Base-by-base conservation (phyloP, 805 yeast genomes). In the Ogataea nakhonphanomensis region DNA sequence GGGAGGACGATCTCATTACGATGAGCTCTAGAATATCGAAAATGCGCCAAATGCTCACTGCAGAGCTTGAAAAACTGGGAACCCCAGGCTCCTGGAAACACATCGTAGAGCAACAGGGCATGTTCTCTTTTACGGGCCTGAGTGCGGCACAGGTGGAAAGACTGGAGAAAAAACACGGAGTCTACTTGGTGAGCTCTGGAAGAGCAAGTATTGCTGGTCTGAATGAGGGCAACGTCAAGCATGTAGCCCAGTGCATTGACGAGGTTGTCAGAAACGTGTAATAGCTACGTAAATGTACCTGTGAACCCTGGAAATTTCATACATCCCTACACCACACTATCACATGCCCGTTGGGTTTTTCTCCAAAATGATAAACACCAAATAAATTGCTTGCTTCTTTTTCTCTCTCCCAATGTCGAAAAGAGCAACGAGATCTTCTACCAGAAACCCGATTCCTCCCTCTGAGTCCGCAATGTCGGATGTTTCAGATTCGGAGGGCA, bases 71-170 rank as follows among this genome's bases (percentile, higher is more conserved):
- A 36, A 63, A 65, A 38, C 76, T 86, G 47, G 66, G 67, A 15
- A 88, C 98, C 17, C 95, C 96, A 23, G 96, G 96, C 34, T 76
- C 71, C 54, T 91, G 98, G 98, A 84, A 79, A 51, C 98, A 91
- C 66, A 86, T 91, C 56, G 82, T 80, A 33, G 71, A 73, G 49
- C 99, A 93, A 71, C 84, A 86, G 47, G 99, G 99, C 54, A 91
- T 91, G 98, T 91, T 91, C 63, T 88, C 96, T 25, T 91, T 81
- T 69, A 91, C 98, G 23, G 99, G 96, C 1, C 74, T 91, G 54
- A 66, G 74, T 5, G 69, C 83, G 22, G 82, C 76, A 24, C 91
- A 87, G 78, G 95, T 84, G 40, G 74, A 73, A 37, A 74, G 84
- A 50, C 72, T 90, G 46, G 95, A 87, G 55, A 60, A 73, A 43